Conservation (phyloP, 148 eudicot genomes). For the Fallopia convolvulus region DNA sequence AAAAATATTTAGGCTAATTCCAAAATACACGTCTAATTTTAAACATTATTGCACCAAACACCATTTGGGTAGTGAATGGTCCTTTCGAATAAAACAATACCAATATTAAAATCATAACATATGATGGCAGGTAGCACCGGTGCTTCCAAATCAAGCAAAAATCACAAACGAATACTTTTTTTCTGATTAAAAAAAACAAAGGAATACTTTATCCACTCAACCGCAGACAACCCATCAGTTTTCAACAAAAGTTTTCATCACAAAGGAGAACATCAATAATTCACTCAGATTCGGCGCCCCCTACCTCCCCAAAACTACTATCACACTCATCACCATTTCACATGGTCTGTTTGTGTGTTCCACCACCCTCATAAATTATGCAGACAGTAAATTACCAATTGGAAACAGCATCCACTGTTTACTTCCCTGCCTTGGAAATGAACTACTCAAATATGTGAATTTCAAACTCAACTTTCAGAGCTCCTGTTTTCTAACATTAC, state of each 20-base stretch:
- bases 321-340: background rate
- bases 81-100: background rate
- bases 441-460: background rate
- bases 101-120: background rate
- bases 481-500: too few relatives aligned
- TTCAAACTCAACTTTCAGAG: too few relatives aligned
- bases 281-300: background rate
- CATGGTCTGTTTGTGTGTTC: background rate
- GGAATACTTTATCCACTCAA: background rate
- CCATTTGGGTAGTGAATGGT: background rate
- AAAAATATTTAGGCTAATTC: too few relatives aligned
- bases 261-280: background rate
- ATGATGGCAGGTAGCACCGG: background rate
- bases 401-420: background rate
- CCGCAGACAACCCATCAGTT: background rate
- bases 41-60: background rate
- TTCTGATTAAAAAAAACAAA: background rate
- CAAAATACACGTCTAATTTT: background rate
- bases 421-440: background rate
- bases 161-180: too few relatives aligned
- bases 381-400: background rate
- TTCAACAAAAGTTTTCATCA: background rate
- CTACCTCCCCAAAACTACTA: background rate
- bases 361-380: background rate
- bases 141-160: background rate